A percentile compares a stretch with the other conserved stretches of the same genome.
These are phyloP conservation scores for Punctularia strigosozonata DNA, from an alignment of 768 basidiomycete genomes.

Conservation along the genomic window DNA sequence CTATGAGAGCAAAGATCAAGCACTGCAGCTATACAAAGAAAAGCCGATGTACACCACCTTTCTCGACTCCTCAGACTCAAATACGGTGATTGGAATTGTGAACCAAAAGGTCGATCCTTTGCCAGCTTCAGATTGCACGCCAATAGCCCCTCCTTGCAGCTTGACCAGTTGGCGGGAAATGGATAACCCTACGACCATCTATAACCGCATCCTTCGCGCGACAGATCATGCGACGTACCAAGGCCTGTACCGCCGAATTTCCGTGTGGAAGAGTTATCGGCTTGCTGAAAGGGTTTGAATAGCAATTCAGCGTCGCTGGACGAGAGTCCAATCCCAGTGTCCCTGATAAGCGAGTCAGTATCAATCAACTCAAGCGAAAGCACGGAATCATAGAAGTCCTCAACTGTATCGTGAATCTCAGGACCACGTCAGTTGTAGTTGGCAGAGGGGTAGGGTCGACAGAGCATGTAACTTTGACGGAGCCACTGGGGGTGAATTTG, in stretches of 20 bases:
- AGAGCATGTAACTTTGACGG: constrained; percentile 49
- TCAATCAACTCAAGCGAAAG: too few relatives aligned
- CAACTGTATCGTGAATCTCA: constrained; percentile 60
- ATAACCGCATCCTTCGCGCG: too few relatives aligned
- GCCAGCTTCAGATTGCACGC: constrained; percentile 52
- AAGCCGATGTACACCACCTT: constrained; percentile 36
- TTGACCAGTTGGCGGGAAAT: constrained; percentile 68
- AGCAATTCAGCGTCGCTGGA: constrained; percentile 53
- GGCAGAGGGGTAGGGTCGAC: constrained; percentile 28
- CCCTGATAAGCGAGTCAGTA: constrained; percentile 24
- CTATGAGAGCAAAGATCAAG: constrained; percentile 19
- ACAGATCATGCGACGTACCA: too few relatives aligned
- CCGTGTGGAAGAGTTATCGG: constrained; percentile 68
- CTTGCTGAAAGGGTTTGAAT: constrained; percentile 70
- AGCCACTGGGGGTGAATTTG: constrained; percentile 58
- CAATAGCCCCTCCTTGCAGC: constrained; percentile 66
- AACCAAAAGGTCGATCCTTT: constrained; percentile 66
- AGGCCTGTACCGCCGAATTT: constrained; percentile 72
- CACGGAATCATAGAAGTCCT: not conserved
- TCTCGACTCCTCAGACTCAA: constrained; percentile 41
- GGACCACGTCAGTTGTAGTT: constrained; percentile 30
- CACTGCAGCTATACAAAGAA: not conserved
- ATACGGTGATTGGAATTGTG: constrained; percentile 53
- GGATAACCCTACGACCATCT: too few relatives aligned
- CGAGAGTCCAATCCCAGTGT: constrained; percentile 64